Evolutionary conservation across 129 eudicot species (phyloP).

Genomic region (Sambucus nigra): DNA sequence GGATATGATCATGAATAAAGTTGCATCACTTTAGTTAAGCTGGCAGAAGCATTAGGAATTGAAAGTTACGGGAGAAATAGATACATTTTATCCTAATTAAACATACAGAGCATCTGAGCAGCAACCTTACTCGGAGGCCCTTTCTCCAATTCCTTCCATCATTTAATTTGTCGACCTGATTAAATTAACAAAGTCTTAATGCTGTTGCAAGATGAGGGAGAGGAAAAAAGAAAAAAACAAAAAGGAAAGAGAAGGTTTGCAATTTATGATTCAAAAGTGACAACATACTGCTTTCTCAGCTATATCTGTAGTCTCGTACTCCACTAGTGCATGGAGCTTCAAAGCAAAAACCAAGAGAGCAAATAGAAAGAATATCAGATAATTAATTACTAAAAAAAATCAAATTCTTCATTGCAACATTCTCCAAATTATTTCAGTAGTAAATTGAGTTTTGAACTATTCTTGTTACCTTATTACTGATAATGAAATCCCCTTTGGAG

Average conservation of each 20-base stretch:
- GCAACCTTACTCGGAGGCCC: slow-evolving; percentile 82
- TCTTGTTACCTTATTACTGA: slow-evolving; percentile 63
- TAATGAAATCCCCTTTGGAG: slow-evolving; percentile 52
- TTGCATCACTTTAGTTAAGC: not conserved
- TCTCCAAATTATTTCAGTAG: too few species aligned
- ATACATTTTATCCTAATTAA: not conserved
- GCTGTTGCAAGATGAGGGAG: not conserved
- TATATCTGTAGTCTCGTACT: slow-evolving; percentile 62
- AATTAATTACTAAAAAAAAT: too few species aligned
- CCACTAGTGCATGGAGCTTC: slow-evolving; percentile 91
- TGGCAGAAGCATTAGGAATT: not conserved
- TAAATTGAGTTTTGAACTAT: not conserved
- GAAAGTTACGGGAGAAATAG: not conserved
- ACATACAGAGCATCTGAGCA: slow-evolving; percentile 84
- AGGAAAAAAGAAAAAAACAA: slow-evolving; percentile 1
- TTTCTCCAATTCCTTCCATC: slow-evolving; percentile 95
- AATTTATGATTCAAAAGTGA: slow-evolving; percentile 6
- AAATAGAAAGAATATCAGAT: not conserved
- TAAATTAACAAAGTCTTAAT: not conserved
- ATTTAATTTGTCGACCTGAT: slow-evolving; percentile 76
- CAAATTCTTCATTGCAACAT: too few species aligned
- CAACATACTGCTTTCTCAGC: slow-evolving; percentile 89
- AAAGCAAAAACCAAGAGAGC: slow-evolving; percentile 1
- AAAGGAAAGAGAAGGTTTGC: not conserved
- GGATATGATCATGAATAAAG: slow-evolving; percentile 15